Base-by-base conservation (phyloP, 345 rosid genomes). In the Ceriops zippeliana region DNA sequence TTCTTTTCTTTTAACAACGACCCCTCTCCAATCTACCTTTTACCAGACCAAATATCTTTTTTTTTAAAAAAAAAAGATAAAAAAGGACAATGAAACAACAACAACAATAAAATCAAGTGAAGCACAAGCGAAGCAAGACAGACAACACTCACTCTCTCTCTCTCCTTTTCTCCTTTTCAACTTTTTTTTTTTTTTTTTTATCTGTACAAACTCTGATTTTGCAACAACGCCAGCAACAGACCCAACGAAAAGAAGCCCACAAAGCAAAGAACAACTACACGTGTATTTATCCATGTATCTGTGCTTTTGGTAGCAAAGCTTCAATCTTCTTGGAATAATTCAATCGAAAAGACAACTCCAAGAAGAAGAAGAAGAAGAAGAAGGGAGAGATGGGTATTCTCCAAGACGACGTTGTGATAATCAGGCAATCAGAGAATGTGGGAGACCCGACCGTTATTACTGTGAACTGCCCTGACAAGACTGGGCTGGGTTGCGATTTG, bases 381-480 rank as follows among this genome's bases (percentile, higher is more conserved):
- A 61, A 75, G 63, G 19, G 32, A 42, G 46, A 28, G 58, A 93
- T 95, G 99, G 97, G 99, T 63, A 78, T 89, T 67, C 81, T 86
- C 27, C 69, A 82, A 52, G 97, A 95, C 65, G 99, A 95, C 73
- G 96, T 86, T 1, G 97, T 95, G 81, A 83, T 90, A 66, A 86
- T 95, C 72, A 77, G 75, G 11, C 86, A 74, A 51, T 63, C 99
- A 0, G 99, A 87, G 73, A 85, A 82, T 76, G 90, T 87, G 83
- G 93, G 87, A 21, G 96, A 87, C 57, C 86, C 87, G 2, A 83
- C 77, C 80, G 85, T 88, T 42, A 85, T 95, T 51, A 95, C 96
- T 19, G 78, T 95, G 17, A 93, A 93, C 62, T 93, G 99, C 80
- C 99, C 97, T 7, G 99, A 95, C 81, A 91, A 95, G 82, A 91